phyloP scores from a whole-genome alignment of 176 grass and related monocot species.

The Aegilops tauschii region DNA sequence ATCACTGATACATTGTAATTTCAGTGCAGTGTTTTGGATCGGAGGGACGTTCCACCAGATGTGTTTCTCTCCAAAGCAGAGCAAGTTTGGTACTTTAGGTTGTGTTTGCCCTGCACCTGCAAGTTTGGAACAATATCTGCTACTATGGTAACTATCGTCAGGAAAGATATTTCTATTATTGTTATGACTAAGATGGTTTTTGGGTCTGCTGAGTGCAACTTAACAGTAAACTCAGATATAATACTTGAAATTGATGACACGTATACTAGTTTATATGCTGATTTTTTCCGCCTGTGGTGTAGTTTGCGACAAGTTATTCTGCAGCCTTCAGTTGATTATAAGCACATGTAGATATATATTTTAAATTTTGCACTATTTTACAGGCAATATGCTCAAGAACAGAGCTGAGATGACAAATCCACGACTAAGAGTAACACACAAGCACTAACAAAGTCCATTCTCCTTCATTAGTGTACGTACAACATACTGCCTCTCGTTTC shows the following conservation, averaged over 20 bases:
- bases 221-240: too few relatives aligned
- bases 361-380: background rate
- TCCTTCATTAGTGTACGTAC: slow-evolving; percentile 20
- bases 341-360: background rate
- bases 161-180: too few relatives aligned
- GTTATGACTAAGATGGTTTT: too few relatives aligned
- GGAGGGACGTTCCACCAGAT: slow-evolving; percentile 96
- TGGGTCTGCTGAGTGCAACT: too few relatives aligned
- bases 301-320: too few relatives aligned
- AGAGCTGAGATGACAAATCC: background rate
- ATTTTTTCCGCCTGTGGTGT: too few relatives aligned
- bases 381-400: background rate
- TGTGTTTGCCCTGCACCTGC: background rate
- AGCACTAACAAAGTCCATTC: slow-evolving; percentile 5
- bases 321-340: slow-evolving; percentile 25
- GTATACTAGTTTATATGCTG: too few relatives aligned
- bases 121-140: too few relatives aligned
- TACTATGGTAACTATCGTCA: too few relatives aligned
- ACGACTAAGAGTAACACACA: background rate
- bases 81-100: slow-evolving; percentile 38
- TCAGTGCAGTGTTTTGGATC: slow-evolving; percentile 72
- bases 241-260: too few relatives aligned
- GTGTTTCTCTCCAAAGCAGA: slow-evolving; percentile 94
- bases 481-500: slow-evolving; percentile 8
- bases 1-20: background rate